Conservation (phyloP, 1,284 basidiomycete genomes). For the Trametes sp. region DNA sequence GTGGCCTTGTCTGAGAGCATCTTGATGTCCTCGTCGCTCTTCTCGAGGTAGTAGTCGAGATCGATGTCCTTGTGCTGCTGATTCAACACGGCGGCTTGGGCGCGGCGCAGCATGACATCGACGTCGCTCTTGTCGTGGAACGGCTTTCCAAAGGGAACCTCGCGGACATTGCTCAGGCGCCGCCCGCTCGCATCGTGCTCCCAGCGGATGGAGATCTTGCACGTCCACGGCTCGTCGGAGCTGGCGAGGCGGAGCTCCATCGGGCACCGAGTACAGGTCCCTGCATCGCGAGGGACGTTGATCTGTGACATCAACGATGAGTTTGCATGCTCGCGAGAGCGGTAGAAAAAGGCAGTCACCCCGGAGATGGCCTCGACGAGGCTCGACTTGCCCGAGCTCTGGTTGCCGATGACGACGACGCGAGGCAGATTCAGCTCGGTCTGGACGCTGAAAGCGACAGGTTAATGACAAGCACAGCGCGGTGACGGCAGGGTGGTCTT, state of each 20-base stretch:
- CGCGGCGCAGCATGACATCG: conserved; percentile 47
- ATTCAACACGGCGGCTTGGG: conserved; percentile 54
- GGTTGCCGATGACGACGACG: conserved; percentile 41
- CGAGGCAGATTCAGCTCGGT: conserved; percentile 39
- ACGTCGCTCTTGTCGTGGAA: conserved; percentile 42
- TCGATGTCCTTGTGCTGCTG: conserved; percentile 35
- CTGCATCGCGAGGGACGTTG: conserved; percentile 33
- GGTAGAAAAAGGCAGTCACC: conserved; percentile 40
- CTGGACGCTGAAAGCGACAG: conserved; percentile 31
- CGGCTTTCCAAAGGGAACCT: conserved; percentile 46
- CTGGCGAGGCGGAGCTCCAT: conserved; percentile 39
- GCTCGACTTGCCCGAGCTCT: conserved; percentile 50
- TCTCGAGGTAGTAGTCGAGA: conserved; percentile 39
- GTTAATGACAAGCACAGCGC: neutral
- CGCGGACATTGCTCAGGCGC: conserved; percentile 39
- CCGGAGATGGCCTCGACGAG: conserved; percentile 64
- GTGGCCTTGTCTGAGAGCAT: conserved; percentile 3
- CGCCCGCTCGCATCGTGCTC: conserved; percentile 34
- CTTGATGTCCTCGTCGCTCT: conserved; percentile 35
- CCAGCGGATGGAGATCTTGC: conserved; percentile 44
- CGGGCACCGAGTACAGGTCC: conserved; percentile 40
- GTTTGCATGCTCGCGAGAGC: neutral
- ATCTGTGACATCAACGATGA: conserved; percentile 26
- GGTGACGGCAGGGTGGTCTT: neutral
- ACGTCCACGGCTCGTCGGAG: conserved; percentile 40